Base-by-base conservation (phyloP, 78 protist species). In the Trichosphaerium sp. region DNA sequence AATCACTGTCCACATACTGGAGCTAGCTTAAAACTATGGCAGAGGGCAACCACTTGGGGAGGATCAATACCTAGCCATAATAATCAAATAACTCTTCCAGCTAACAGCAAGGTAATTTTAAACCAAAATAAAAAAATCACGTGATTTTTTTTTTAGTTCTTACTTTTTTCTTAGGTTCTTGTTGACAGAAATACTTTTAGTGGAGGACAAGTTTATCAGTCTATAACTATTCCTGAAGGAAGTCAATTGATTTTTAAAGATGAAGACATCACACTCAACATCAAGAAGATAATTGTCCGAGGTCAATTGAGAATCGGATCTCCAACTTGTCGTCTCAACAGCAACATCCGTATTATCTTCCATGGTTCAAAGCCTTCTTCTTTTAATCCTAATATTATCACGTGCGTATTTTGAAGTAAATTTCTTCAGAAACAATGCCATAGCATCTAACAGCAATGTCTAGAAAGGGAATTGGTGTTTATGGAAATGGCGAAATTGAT, bases 381-480 rank as follows among this genome's bases (percentile, higher is more conserved):
- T n/a, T n/a, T n/a, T n/a, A n/a, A n/a, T n/a, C n/a, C n/a, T n/a
- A n/a, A n/a, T n/a, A n/a, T n/a, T n/a, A n/a, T n/a, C n/a, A n/a
- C n/a, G n/a, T n/a, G n/a, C n/a, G n/a, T n/a, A n/a, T n/a, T n/a
- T n/a, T n/a, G n/a, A 29, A 8, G 4, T 49, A 44, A 26, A 75
- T 68, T 14, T 41, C 60, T 0, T 0, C 28, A 3, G 75, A 66
- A 35, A 63, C 80, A 14, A 74, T 67, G 11, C 48, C n/a, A 57
- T 40, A 26, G 12, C 25, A 39, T 25, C 77, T n/a, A n/a, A n/a
- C n/a, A n/a, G n/a, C n/a, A n/a, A n/a, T 41, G 26, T 74, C 77
- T 23, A 54, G 55, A 29, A 75, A 75, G 31, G 82, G 82, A 68
- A 75, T 75, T 43, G 82, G 71, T n/a, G 82, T 66, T 23, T 23